Evolutionary conservation across 192 early-diverging fungal species (phyloP).

Genomic region (Podila minutissima): DNA sequence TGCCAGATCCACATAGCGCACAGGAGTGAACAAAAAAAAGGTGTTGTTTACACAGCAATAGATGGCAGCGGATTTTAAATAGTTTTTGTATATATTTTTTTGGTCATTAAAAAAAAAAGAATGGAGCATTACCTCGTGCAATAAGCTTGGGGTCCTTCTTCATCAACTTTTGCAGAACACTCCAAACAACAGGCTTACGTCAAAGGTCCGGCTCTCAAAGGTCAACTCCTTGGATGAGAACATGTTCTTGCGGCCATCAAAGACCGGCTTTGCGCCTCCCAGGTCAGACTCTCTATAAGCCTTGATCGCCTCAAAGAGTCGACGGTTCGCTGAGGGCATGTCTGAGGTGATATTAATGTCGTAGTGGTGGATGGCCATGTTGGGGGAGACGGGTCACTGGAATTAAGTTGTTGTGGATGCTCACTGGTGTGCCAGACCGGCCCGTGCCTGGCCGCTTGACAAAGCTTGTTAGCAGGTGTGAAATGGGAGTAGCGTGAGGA

Average conservation of each 20-base stretch:
- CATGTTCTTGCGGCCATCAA: constrained; percentile 84
- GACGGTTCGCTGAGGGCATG: constrained; percentile 75
- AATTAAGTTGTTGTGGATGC: constrained; percentile 78
- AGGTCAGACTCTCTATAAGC: constrained; percentile 61
- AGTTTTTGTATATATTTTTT: too few relatives aligned
- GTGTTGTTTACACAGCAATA: too few relatives aligned
- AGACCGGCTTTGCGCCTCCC: constrained; percentile 71
- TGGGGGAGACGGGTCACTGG: constrained; percentile 71
- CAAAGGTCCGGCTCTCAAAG: constrained; percentile 64
- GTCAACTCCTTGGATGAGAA: constrained; percentile 68
- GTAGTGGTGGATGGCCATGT: constrained; percentile 82
- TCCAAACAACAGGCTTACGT: constrained; percentile 40
- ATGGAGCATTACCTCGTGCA: too few relatives aligned
- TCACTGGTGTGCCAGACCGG: constrained; percentile 46
- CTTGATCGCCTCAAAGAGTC: constrained; percentile 70
- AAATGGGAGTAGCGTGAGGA: too few relatives aligned
- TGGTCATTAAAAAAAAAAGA: too few relatives aligned
- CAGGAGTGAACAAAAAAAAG: background rate
- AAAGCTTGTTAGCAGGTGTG: constrained; percentile 33
- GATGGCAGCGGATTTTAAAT: too few relatives aligned
- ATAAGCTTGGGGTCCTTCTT: too few relatives aligned
- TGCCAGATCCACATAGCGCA: background rate
- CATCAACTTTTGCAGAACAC: too few relatives aligned
- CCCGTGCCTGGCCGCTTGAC: constrained; percentile 58
- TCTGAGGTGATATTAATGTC: constrained; percentile 81